A percentile compares a stretch with the other conserved stretches of the same genome.
These are phyloP conservation scores for Baudoinia panamericana DNA, from an alignment of 495 filamentous ascomycete genomes.

Conservation along the genomic window DNA sequence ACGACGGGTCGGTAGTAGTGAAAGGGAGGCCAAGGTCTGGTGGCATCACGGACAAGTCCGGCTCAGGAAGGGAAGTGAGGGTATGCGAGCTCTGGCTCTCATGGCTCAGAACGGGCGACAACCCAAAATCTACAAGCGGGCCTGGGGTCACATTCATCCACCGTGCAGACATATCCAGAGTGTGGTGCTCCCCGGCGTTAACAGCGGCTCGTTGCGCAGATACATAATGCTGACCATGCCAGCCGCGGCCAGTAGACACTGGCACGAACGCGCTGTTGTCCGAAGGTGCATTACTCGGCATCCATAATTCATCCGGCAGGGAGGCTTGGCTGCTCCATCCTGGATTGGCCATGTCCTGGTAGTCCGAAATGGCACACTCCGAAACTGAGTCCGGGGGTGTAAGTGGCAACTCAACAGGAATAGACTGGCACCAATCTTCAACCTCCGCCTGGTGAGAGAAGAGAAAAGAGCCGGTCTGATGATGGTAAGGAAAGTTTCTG, in stretches of 20 bases:
- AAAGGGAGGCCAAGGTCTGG: conserved; percentile 7
- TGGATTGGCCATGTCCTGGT: conserved; percentile 5
- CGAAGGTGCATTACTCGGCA: conserved; percentile 2
- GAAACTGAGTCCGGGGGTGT: conserved; percentile 13
- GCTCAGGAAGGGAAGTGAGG: conserved; percentile 14
- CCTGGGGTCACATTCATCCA: conserved; percentile 5
- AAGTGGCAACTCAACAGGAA: conserved; percentile 7
- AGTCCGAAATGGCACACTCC: conserved; percentile 12
- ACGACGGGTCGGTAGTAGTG: background rate
- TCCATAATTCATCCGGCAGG: conserved; percentile 3
- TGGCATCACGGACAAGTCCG: conserved; percentile 8
- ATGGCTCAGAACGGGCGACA: conserved; percentile 19
- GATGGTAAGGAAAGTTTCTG: conserved; percentile 9
- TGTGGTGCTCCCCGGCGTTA: background rate
- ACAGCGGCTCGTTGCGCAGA: background rate
- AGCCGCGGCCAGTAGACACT: background rate
- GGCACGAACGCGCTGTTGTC: conserved; percentile 4
- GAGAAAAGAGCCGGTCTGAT: conserved; percentile 7
- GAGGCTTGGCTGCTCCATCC: conserved; percentile 6
- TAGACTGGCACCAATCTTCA: conserved; percentile 13
- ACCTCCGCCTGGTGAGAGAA: conserved; percentile 11
- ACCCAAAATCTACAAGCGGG: conserved; percentile 13
- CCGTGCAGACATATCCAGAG: background rate
- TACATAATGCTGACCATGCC: background rate
- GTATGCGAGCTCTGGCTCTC: conserved; percentile 19